Evolutionary conservation across 306 rosid genomes (phyloP).

Genomic region (Corylus avellana): DNA sequence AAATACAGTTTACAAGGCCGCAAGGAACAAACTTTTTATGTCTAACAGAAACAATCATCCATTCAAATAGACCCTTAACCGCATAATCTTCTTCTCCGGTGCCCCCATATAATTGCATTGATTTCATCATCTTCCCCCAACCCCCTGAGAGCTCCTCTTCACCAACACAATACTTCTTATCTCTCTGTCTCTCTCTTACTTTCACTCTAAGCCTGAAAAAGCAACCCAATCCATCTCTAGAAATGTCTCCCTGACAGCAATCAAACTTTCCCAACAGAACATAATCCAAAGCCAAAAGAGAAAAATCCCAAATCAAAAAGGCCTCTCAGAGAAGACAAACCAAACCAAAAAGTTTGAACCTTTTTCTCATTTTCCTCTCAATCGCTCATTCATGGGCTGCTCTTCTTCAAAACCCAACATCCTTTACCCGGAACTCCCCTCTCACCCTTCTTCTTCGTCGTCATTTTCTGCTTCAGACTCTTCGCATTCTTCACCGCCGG

Average conservation of each 20-base stretch:
- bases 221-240: background rate
- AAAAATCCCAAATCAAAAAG: background rate
- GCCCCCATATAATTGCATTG: background rate
- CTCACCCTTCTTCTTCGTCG: slow-evolving; percentile 20
- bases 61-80: background rate
- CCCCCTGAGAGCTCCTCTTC: slow-evolving; percentile 1
- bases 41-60: background rate
- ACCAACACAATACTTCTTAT: background rate
- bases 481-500: slow-evolving; percentile 48
- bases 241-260: background rate
- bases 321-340: background rate
- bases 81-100: background rate
- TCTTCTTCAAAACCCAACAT: slow-evolving; percentile 70
- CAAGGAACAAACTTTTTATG: background rate
- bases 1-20: background rate
- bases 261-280: background rate
- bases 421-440: slow-evolving; percentile 39
- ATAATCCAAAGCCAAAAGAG: background rate
- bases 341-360: background rate
- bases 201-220: background rate
- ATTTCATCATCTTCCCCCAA: slow-evolving; percentile 16
- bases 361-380: background rate
- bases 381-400: slow-evolving; percentile 67
- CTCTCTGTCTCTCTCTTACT: background rate
- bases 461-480: slow-evolving; percentile 40